Conservation (phyloP, 1,284 basidiomycete genomes). For the Peniophora sp. region DNA sequence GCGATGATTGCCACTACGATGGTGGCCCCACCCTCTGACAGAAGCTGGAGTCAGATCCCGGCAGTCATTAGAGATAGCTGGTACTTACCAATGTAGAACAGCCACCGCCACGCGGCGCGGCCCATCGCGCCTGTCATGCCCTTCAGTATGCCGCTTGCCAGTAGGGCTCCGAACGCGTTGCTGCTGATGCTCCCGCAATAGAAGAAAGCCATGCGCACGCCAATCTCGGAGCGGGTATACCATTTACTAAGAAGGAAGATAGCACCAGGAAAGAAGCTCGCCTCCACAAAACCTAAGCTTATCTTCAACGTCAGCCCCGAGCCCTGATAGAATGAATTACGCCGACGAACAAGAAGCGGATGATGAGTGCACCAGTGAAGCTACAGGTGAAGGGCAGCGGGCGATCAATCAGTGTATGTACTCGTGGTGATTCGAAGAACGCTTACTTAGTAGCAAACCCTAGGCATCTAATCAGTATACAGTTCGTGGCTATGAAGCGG, state of each 20-base stretch:
- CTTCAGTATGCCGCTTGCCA: slow-evolving; percentile 64
- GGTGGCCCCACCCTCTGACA: slow-evolving; percentile 33
- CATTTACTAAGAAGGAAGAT: slow-evolving; percentile 61
- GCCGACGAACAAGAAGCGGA: slow-evolving; percentile 46
- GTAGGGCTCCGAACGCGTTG: slow-evolving; percentile 75
- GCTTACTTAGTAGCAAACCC: slow-evolving; percentile 50
- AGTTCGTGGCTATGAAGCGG: not conserved
- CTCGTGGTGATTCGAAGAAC: not conserved
- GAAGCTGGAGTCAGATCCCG: not conserved
- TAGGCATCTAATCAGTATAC: slow-evolving; percentile 6
- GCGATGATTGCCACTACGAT: slow-evolving; percentile 52
- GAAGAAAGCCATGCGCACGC: slow-evolving; percentile 64
- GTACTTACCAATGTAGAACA: slow-evolving; percentile 49
- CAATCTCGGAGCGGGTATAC: slow-evolving; percentile 62
- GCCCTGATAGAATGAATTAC: no score
- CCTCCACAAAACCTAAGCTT: slow-evolving; percentile 52
- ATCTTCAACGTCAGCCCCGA: no score
- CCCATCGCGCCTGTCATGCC: slow-evolving; percentile 66
- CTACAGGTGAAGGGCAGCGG: slow-evolving; percentile 23
- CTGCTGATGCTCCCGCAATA: slow-evolving; percentile 68
- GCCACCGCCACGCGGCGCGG: slow-evolving; percentile 72
- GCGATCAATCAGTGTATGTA: slow-evolving; percentile 11
- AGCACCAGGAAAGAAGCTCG: slow-evolving; percentile 66
- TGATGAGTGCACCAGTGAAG: slow-evolving; percentile 58
- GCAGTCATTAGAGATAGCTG: not conserved